Base-by-base conservation (phyloP, 345 rosid genomes). In the Raphanus raphanistrum region DNA sequence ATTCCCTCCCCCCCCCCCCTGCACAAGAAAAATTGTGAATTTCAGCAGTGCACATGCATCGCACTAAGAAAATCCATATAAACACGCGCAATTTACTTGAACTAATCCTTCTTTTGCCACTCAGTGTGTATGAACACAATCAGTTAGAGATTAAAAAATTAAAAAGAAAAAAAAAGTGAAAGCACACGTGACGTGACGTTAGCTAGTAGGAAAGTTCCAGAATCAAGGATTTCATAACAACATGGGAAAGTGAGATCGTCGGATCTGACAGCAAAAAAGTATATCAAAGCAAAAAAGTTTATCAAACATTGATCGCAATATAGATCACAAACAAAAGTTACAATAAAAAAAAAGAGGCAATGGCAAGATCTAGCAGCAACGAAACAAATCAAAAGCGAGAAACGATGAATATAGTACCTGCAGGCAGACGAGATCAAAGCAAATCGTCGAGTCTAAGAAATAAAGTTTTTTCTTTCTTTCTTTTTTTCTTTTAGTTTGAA, bases 281-380 rank as follows among this genome's bases (percentile, higher is more conserved):
- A n/a, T n/a, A n/a, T n/a, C n/a, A n/a, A n/a, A 13, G 62, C 58
- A 35, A 33, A n/a, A 58, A 74, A 36, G 55, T 54, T 4, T 13
- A 13, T 3, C 5, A 16, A 28, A 50, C 1, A 63, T 58, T 35
- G 38, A 35, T 35, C 48, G 17, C 61, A 76, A 50, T 70, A 64
- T 63, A 26, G 63, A 76, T 62, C 41, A 35, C 63, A 69, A 52
- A 69, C 57, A 11, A 48, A 32, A 36, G 36, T 8, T 11, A n/a
- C 21, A 29, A 36, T 36, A 2, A 9, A 36, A 45, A 59, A 45
- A 13, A 61, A 75, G 38, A 48, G 71, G 45, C 75, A 69, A 69
- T 54, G 76, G 52, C 72, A 77, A 35, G 75, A 77, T 77, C 81
- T 71, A 54, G 28, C 21, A 74, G 65, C 8, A 15, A 31, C 5